Percentiles rank a stretch among this genome's conserved stretches.
phyloP scores from a whole-genome alignment of 805 yeast species.

The Yamadazyma scolyti region DNA sequence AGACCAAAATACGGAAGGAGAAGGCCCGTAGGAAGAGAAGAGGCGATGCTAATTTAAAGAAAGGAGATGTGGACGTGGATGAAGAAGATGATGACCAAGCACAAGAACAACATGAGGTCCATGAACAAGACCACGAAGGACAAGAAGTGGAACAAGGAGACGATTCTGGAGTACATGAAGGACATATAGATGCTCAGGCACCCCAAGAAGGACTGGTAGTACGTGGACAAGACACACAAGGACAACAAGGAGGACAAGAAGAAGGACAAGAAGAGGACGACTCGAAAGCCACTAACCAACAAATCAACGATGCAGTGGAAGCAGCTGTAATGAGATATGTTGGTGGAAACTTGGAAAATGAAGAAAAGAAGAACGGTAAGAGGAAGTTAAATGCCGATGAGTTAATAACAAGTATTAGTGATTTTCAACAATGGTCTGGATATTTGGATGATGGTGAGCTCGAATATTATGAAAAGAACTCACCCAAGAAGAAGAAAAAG shows the following conservation, averaged over 20 bases:
- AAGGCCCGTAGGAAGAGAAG: slow-evolving; percentile 9
- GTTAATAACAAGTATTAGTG: slow-evolving; percentile 42
- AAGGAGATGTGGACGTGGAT: not conserved
- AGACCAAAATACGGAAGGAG: no score
- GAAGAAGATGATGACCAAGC: slow-evolving; percentile 6
- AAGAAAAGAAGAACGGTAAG: slow-evolving; percentile 17
- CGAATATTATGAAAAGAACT: slow-evolving; percentile 5
- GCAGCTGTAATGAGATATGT: slow-evolving; percentile 76
- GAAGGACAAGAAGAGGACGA: slow-evolving; percentile 11
- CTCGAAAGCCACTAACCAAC: slow-evolving; percentile 33
- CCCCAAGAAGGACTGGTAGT: no score
- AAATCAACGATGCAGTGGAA: slow-evolving; percentile 56
- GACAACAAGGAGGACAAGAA: slow-evolving; percentile 4
- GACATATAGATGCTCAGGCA: not conserved
- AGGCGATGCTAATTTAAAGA: not conserved
- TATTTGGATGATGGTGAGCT: slow-evolving; percentile 41
- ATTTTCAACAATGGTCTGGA: slow-evolving; percentile 55
- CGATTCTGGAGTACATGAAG: slow-evolving; percentile 1
- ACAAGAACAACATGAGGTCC: no score
- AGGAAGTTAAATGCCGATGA: slow-evolving; percentile 29
- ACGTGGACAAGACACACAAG: no score
- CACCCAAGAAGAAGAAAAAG: slow-evolving; percentile 12
- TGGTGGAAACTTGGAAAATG: slow-evolving; percentile 53
- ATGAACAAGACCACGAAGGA: slow-evolving; percentile 7
- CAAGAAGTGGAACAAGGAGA: slow-evolving; percentile 6